A percentile compares a stretch with the other conserved stretches of the same genome.
Evolutionary conservation across 2,329 filamentous ascomycete species (phyloP).

Genomic region (Ceratocystis cubensis): DNA sequence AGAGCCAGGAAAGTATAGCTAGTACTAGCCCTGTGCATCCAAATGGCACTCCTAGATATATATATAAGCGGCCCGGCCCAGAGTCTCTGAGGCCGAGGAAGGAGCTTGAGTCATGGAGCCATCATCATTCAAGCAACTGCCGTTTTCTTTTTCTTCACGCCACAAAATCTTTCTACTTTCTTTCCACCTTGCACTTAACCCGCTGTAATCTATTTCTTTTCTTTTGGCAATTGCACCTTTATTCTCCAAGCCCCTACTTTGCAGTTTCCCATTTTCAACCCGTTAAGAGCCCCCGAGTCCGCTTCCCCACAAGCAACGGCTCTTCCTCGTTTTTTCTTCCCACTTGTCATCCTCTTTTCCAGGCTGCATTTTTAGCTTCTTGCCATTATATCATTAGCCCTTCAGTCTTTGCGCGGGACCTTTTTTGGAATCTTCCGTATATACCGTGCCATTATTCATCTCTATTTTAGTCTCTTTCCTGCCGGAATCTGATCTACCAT

Average conservation of each 20-base stretch:
- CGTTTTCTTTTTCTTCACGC: background rate
- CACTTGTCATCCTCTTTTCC: background rate
- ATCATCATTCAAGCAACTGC: slow-evolving; percentile 2
- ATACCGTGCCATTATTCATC: background rate
- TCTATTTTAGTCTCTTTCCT: background rate
- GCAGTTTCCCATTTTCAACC: background rate
- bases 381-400: background rate
- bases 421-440: background rate
- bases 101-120: background rate
- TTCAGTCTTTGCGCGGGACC: too few relatives aligned
- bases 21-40: background rate
- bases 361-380: background rate
- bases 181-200: background rate
- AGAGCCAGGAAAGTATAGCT: background rate
- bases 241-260: background rate
- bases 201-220: background rate
- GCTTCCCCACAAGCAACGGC: background rate
- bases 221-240: background rate
- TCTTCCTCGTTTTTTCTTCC: background rate
- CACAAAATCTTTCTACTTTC: background rate
- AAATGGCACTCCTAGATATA: background rate
- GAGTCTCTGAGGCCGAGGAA: background rate
- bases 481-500: background rate
- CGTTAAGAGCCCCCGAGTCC: background rate
- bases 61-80: background rate